A percentile compares a stretch with the other conserved stretches of the same genome.
phyloP scores from a whole-genome alignment of 805 yeast species.

The Lipomyces kockii region DNA sequence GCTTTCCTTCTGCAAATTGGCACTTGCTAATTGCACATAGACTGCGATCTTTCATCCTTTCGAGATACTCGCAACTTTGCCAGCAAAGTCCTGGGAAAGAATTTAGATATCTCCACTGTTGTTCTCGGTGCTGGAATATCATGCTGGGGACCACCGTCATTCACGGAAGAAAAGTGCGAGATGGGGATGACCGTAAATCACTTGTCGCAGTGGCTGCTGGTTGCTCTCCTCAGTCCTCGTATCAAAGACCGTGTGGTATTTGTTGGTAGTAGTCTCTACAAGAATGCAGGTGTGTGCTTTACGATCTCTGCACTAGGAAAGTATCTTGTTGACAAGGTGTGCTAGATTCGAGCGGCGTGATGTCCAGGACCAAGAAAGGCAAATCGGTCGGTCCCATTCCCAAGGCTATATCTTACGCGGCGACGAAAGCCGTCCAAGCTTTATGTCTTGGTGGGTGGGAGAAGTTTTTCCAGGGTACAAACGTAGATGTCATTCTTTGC shows the following conservation, averaged over 20 bases:
- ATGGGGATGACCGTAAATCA: slow-evolving; percentile 33
- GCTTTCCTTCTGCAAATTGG: neutral
- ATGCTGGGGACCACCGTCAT: slow-evolving; percentile 33
- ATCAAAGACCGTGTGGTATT: slow-evolving; percentile 33
- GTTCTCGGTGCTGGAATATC: slow-evolving; percentile 34
- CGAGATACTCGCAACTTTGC: slow-evolving; percentile 26
- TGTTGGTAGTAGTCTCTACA: slow-evolving; percentile 20
- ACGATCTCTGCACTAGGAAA: neutral
- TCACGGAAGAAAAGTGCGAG: slow-evolving; percentile 31
- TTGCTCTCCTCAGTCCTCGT: slow-evolving; percentile 16
- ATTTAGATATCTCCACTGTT: slow-evolving; percentile 27
- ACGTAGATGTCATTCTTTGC: slow-evolving; percentile 28
- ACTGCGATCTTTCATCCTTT: slow-evolving; percentile 27
- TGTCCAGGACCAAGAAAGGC: neutral
- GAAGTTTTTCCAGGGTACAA: slow-evolving; percentile 6
- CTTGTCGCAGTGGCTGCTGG: slow-evolving; percentile 34
- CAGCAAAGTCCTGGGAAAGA: slow-evolving; percentile 37
- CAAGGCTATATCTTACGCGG: slow-evolving; percentile 7
- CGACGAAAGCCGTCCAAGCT: slow-evolving; percentile 30
- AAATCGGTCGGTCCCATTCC: slow-evolving; percentile 7
- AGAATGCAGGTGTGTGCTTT: slow-evolving; percentile 22
- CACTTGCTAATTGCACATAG: neutral
- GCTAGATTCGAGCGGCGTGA: slow-evolving; percentile 18
- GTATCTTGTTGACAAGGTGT: neutral
- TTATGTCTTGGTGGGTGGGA: slow-evolving; percentile 26